phyloP scores from a whole-genome alignment of 176 grass and related monocot species.

The Triticum timopheevii region DNA sequence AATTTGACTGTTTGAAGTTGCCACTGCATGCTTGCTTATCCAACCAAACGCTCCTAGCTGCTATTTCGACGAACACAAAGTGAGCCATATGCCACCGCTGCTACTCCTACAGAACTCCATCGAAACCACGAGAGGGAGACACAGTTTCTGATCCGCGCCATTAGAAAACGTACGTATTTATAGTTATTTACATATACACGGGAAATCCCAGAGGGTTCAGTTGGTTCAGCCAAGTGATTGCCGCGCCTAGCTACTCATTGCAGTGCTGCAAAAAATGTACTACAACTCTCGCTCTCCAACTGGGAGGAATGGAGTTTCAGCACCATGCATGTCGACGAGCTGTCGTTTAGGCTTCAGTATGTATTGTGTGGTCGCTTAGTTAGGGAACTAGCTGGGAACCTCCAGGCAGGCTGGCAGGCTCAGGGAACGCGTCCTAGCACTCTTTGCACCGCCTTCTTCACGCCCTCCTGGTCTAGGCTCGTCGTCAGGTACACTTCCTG shows the following conservation, averaged over 20 bases:
- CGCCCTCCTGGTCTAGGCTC: conserved; percentile 74
- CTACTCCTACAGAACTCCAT: too few relatives aligned
- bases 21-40: neutral
- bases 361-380: conserved; percentile 12
- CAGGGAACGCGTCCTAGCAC: conserved; percentile 87
- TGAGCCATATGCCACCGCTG: too few relatives aligned
- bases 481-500: conserved; percentile 96
- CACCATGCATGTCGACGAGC: neutral
- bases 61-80: too few relatives aligned
- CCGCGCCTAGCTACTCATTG: neutral
- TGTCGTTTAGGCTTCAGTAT: neutral
- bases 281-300: neutral
- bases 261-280: neutral
- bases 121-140: neutral
- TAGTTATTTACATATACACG: neutral
- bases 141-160: neutral
- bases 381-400: neutral
- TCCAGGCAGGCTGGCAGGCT: neutral
- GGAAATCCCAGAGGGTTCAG: neutral
- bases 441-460: conserved; percentile 87
- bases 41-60: too few relatives aligned
- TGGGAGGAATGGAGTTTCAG: neutral
- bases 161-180: neutral
- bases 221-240: neutral
- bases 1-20: neutral